phyloP scores from a whole-genome alignment of 2,329 filamentous ascomycete genomes.

The Talaromyces amestolkiae region DNA sequence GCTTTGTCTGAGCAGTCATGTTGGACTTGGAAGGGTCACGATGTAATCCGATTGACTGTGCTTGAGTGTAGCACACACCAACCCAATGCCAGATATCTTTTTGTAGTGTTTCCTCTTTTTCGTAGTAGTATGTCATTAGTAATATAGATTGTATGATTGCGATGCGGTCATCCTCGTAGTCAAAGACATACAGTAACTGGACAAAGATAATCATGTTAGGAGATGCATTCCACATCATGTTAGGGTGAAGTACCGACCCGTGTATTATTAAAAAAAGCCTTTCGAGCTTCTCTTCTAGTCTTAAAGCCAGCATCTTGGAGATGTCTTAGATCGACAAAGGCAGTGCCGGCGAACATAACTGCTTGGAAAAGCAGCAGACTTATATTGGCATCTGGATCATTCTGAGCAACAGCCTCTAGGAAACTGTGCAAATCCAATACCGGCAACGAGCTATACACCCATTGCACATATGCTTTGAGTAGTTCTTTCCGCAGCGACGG shows the following conservation, averaged over 20 bases:
- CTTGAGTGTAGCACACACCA: constrained; percentile 82
- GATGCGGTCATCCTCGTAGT: constrained; percentile 83
- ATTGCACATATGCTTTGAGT: constrained; percentile 75
- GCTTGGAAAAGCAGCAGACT: constrained; percentile 85
- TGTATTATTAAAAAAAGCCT: constrained; percentile 78
- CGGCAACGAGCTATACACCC: constrained; percentile 88
- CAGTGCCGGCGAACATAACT: constrained; percentile 86
- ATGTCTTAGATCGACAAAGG: constrained; percentile 74
- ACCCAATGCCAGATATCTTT: constrained; percentile 97
- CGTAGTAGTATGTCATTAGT: constrained; percentile 92
- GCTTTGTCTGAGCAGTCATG: constrained; percentile 66
- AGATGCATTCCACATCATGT: background rate
- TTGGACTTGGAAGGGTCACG: constrained; percentile 70
- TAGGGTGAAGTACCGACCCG: constrained; percentile 57
- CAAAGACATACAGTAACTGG: constrained; percentile 81
- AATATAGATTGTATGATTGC: constrained; percentile 78
- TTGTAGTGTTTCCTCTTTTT: constrained; percentile 78
- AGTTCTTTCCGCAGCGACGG: constrained; percentile 70
- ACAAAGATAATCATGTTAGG: background rate
- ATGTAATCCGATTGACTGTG: constrained; percentile 82
- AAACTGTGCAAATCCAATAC: constrained; percentile 65
- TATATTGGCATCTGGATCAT: constrained; percentile 66
- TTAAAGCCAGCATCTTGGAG: constrained; percentile 71
- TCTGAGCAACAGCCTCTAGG: constrained; percentile 54
- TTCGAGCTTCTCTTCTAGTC: constrained; percentile 73